Base-by-base conservation (phyloP, 768 basidiomycete species). In the Russula sp. region DNA sequence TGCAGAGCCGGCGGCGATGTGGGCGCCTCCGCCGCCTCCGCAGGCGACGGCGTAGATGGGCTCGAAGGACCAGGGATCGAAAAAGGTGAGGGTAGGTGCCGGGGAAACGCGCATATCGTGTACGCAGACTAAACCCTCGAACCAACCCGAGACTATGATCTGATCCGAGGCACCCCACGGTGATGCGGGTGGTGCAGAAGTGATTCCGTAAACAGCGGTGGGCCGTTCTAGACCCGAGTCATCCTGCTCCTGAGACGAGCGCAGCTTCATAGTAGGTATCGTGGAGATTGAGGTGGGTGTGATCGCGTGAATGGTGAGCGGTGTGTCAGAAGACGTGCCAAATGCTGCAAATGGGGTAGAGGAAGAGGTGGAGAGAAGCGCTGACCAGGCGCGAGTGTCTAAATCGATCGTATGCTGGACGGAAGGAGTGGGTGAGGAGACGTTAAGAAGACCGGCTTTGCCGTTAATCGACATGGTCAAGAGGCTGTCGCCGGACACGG, bases 141-240 rank as follows among this genome's bases (percentile, higher is more conserved):
- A 93, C 90, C 91, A 92, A 1, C 90, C 92, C 1, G 89, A 87
- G 42, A 90, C 79, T 26, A 94, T 61, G 22, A 90, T 81, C 69
- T 90, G 80, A 18, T 88, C 84, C 3, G 89, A 88, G 2, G 81
- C 75, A 5, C 90, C 90, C 81, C 87, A 85, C 1, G 86, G 83
- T 22, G 86, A 85, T 30, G 83, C 79, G 0, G 79, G 78, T 0
- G 89, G 86, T 8, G 83, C 83, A 28, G 76, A 77, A 8, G 83
- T 76, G 72, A 94, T 82, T 49, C 83, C 87, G 75, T 92, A 92
- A 11, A 91, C 91, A 1, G 90, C 88, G 38, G 84, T 81, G 4
- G 73, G 70, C 48, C 59, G 63, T 52, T 63, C 46, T 13, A 34
- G 66, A 56, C 57, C 50, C 8, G 48, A 26, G 11, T 57, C 69